phyloP scores from a whole-genome alignment of 345 rosid genomes.

The Lumnitzera racemosa region DNA sequence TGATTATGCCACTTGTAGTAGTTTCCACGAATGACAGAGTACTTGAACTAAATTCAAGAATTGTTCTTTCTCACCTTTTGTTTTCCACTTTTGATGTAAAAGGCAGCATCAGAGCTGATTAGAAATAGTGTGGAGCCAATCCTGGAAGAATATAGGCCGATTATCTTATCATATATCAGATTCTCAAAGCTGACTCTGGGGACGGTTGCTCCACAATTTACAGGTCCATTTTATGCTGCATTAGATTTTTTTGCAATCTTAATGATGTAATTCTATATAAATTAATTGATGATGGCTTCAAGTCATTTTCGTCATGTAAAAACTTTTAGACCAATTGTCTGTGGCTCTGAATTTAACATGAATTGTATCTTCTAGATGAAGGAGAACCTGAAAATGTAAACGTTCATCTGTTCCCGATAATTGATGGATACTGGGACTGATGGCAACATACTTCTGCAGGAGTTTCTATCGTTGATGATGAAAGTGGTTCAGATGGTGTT shows the following conservation, averaged over 20 bases:
- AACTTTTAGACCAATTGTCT: no score
- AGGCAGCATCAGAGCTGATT: constrained; percentile 93
- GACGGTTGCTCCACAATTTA: constrained; percentile 94
- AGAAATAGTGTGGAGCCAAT: constrained; percentile 70
- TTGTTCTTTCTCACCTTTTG: background rate
- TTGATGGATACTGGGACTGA: background rate
- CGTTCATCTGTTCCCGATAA: no score
- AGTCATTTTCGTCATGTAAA: no score
- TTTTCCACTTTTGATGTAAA: constrained; percentile 8
- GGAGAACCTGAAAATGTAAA: no score
- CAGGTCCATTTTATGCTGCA: constrained; percentile 32
- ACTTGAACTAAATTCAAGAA: background rate
- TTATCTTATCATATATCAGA: constrained; percentile 58
- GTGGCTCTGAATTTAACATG: no score
- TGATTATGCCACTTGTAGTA: background rate
- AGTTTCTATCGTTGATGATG: constrained; percentile 54
- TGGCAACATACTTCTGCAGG: constrained; percentile 27
- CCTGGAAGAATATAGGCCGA: constrained; percentile 79
- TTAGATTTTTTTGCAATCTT: background rate
- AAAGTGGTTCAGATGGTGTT: constrained; percentile 36
- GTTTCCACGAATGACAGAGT: background rate
- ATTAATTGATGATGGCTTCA: background rate
- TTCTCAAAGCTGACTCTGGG: constrained; percentile 86
- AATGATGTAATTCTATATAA: background rate
- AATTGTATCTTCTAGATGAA: no score